A percentile compares a stretch with the other conserved stretches of the same genome.
Evolutionary conservation across 768 basidiomycete genomes (phyloP).

Genomic region (Pleurotus tuber-regium): DNA sequence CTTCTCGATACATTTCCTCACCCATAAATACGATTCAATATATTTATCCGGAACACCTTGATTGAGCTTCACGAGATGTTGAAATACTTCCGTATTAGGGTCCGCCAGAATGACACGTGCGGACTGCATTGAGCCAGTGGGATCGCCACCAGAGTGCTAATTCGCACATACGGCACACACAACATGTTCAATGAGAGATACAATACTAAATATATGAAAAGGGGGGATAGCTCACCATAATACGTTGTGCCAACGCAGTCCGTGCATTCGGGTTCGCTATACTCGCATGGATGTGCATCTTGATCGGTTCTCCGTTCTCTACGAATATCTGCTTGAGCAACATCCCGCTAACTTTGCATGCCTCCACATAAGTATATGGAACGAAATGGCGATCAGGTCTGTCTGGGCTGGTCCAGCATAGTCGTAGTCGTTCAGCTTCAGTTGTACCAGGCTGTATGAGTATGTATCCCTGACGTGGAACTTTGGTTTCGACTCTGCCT

Average conservation of each 20-base stretch:
- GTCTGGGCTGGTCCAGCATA: conserved; percentile 69
- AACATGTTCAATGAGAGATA: conserved; percentile 1
- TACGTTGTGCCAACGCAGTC: conserved; percentile 61
- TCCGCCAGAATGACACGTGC: conserved; percentile 80
- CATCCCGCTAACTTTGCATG: conserved; percentile 79
- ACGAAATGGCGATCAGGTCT: conserved; percentile 77
- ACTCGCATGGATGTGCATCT: conserved; percentile 79
- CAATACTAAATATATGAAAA: conserved; percentile 1
- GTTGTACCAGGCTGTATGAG: conserved; percentile 64
- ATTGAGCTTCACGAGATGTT: conserved; percentile 68
- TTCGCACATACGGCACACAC: background rate
- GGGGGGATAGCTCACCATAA: conserved; percentile 49
- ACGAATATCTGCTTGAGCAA: conserved; percentile 75
- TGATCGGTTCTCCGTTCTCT: conserved; percentile 60
- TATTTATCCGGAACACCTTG: conserved; percentile 71
- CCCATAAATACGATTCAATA: conserved; percentile 80
- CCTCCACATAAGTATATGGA: conserved; percentile 78
- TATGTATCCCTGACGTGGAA: conserved; percentile 74
- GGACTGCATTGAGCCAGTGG: conserved; percentile 63
- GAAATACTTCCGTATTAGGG: conserved; percentile 74
- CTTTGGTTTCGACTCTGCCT: conserved; percentile 74
- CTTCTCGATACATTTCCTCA: conserved; percentile 78
- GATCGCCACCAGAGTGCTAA: conserved; percentile 81
- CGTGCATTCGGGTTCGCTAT: conserved; percentile 78
- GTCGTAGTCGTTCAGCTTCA: conserved; percentile 72